Evolutionary conservation across 768 basidiomycete genomes (phyloP), one percentile per base, ranked within the genome.

Genomic region (Suillus weaverae): DNA sequence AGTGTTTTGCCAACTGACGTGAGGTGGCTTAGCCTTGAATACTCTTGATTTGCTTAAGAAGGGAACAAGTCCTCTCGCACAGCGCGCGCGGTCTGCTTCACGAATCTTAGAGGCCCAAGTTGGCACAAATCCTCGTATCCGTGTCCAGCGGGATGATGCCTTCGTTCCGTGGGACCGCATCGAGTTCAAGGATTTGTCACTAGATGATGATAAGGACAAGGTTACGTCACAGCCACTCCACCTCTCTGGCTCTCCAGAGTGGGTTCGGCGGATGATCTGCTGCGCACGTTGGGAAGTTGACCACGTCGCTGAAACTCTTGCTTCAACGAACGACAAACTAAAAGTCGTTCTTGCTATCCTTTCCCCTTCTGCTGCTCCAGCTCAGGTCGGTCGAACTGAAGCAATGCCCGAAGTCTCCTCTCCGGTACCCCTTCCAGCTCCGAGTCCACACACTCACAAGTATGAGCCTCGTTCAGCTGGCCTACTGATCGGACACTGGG

Each of bases 11-110:
- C 5, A 57, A 41, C 70, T 70, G 67, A 69, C 38, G 30, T 18
- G 53, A 38, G 38, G 32, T 50, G 32, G 30, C 60, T 32, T 74
- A 97, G 95, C 91, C 10, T 83, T 97, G 33, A 96, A 95, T 71
- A 96, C 95, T 0, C 84, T 97, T 3, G 95, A 97, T 73, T 79
- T 96, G 2, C 85, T 97, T 71, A 97, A 97, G 84, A 97, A 97
- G 73, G 95, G 95, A 1, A 87, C 89, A 0, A 90, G 83, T 33
- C 78, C 85, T 0, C 83, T 94, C 13, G 93, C 95, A 0, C 86
- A 91, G 72, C 87, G 89, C 33, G 95, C 95, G 2, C 90, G 95
- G 26, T 83, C 89, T 0, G 95, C 95, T 14, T 94, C 95, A 13
- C 89, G 95, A 30, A 88, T 94, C 61, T 84, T 97, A 50, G 95